phyloP scores from a whole-genome alignment of 371 early-diverging fungal genomes.

The Mortierella sp. region DNA sequence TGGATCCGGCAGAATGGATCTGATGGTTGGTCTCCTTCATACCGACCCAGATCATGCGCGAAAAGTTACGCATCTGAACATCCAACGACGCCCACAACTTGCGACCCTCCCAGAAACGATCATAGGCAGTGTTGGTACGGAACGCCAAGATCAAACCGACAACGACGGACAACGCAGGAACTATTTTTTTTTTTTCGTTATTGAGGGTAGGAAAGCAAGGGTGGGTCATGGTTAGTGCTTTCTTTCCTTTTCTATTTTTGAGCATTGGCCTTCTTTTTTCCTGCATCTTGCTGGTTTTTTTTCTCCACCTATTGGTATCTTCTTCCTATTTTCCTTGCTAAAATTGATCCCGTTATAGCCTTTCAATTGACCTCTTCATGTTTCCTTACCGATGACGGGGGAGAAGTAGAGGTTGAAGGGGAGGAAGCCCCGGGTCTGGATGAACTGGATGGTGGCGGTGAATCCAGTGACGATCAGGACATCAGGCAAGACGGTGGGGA shows the following conservation, averaged over 20 bases:
- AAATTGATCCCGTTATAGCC: neutral
- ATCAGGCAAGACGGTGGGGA: slow-evolving; percentile 44
- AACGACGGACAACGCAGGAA: slow-evolving; percentile 71
- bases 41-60: slow-evolving; percentile 75
- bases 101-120: slow-evolving; percentile 79
- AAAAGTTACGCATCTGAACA: slow-evolving; percentile 72
- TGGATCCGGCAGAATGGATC: neutral
- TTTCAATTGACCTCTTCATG: neutral
- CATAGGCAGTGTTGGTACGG: slow-evolving; percentile 81
- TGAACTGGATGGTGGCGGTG: slow-evolving; percentile 18
- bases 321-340: neutral
- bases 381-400: slow-evolving; percentile 38
- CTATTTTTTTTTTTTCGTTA: slow-evolving; percentile 26
- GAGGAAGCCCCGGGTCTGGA: slow-evolving; percentile 2
- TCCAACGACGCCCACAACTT: slow-evolving; percentile 70
- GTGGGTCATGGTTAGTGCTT: neutral
- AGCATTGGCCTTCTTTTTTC: neutral
- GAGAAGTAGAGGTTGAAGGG: slow-evolving; percentile 22
- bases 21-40: slow-evolving; percentile 62
- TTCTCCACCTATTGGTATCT: neutral
- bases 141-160: slow-evolving; percentile 77
- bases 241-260: neutral
- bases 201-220: slow-evolving; percentile 10
- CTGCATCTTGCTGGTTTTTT: neutral
- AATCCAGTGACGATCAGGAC: slow-evolving; percentile 38